Conservation (phyloP, 306 rosid genomes). For the Mucuna pruriens region DNA sequence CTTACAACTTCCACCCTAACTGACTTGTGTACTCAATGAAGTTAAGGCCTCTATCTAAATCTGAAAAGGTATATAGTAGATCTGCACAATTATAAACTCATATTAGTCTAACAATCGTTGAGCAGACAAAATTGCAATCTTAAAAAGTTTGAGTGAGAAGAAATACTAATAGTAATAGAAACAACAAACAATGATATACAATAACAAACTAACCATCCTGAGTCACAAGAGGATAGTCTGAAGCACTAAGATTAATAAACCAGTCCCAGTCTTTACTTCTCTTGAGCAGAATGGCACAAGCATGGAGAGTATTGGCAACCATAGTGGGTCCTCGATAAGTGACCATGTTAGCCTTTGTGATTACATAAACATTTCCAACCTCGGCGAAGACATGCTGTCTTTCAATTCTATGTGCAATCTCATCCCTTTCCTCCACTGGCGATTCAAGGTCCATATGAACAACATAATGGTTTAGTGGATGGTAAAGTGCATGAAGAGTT, state of each 20-base stretch:
- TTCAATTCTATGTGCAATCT: conserved; percentile 73
- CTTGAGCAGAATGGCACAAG: conserved; percentile 90
- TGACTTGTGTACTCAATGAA: conserved; percentile 94
- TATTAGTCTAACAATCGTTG: conserved; percentile 22
- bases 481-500: conserved; percentile 85
- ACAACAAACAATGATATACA: conserved; percentile 7
- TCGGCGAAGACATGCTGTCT: conserved; percentile 66
- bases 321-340: conserved; percentile 97
- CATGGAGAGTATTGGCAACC: conserved; percentile 97
- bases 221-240: conserved; percentile 94
- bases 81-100: conserved; percentile 52
- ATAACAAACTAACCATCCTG: conserved; percentile 80
- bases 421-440: conserved; percentile 69
- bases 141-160: conserved; percentile 10
- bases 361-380: conserved; percentile 80
- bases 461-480: conserved; percentile 86
- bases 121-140: conserved; percentile 15
- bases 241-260: conserved; percentile 99
- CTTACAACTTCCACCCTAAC: conserved; percentile 93
- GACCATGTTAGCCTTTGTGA: conserved; percentile 87
- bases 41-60: conserved; percentile 65
- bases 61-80: conserved; percentile 68
- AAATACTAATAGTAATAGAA: neutral
- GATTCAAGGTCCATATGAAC: conserved; percentile 93
- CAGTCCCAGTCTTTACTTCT: conserved; percentile 95